Evolutionary conservation across 176 grass and related monocot genomes (phyloP).

Genomic region (Eleusine coracana): DNA sequence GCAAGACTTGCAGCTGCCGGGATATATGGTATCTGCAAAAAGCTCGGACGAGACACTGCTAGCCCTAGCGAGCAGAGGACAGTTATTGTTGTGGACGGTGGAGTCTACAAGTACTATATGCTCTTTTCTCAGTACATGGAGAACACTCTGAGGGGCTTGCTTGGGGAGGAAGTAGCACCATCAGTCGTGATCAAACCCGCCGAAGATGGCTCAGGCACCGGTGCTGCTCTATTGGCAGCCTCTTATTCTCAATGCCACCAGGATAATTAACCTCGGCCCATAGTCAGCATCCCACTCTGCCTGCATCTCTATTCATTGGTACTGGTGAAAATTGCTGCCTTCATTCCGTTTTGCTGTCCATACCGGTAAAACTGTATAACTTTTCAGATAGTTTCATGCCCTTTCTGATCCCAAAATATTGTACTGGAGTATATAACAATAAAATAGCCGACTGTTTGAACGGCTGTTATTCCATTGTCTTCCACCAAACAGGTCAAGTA

Average conservation of each 20-base stretch:
- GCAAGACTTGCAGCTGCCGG: slow-evolving; percentile 54
- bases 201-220: slow-evolving; percentile 56
- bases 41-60: slow-evolving; percentile 35
- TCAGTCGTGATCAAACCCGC: slow-evolving; percentile 47
- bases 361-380: no score
- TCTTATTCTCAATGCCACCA: slow-evolving; percentile 45
- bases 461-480: no score
- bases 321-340: no score
- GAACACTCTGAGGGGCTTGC: slow-evolving; percentile 49
- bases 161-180: slow-evolving; percentile 43
- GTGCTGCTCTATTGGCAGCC: slow-evolving; percentile 56
- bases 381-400: no score
- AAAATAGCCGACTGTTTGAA: no score
- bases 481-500: no score
- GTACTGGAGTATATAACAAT: no score
- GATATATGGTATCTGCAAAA: slow-evolving; percentile 50
- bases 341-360: no score
- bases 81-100: slow-evolving; percentile 63
- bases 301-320: no score
- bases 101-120: slow-evolving; percentile 58
- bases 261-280: neutral
- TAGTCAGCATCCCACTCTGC: no score
- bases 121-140: slow-evolving; percentile 52
- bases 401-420: no score
- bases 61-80: slow-evolving; percentile 21